Conservation (phyloP, 2,329 filamentous ascomycete genomes). For the Cladosporium sp. region DNA sequence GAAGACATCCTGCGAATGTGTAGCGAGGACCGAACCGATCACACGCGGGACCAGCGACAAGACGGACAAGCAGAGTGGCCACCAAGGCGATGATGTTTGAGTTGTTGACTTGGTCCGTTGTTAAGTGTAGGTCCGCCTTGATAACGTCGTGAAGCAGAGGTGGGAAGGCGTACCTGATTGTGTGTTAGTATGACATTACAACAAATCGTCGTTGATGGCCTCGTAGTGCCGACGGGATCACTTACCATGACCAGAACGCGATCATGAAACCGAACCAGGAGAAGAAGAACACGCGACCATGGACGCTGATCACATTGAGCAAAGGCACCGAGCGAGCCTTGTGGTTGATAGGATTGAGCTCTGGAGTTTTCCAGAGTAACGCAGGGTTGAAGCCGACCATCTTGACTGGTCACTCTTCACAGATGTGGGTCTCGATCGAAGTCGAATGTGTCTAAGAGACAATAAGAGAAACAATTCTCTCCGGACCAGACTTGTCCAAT, state of each 20-base stretch:
- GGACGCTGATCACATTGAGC: slow-evolving; percentile 71
- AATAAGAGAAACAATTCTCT: neutral
- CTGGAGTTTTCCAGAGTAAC: slow-evolving; percentile 52
- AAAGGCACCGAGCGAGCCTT: slow-evolving; percentile 78
- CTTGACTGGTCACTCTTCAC: neutral
- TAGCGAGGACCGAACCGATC: slow-evolving; percentile 76
- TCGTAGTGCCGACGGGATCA: neutral
- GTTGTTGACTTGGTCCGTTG: slow-evolving; percentile 69
- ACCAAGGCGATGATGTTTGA: slow-evolving; percentile 83
- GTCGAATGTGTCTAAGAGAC: no score
- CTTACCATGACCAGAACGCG: slow-evolving; percentile 75
- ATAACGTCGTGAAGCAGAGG: slow-evolving; percentile 77
- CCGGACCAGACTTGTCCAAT: neutral
- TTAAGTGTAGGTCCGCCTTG: slow-evolving; percentile 70
- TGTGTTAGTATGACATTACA: neutral
- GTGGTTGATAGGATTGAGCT: slow-evolving; percentile 76
- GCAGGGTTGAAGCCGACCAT: slow-evolving; percentile 18
- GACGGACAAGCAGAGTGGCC: slow-evolving; percentile 70
- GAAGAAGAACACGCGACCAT: slow-evolving; percentile 88
- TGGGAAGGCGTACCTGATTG: slow-evolving; percentile 74
- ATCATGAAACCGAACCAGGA: slow-evolving; percentile 83
- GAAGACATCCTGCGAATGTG: slow-evolving; percentile 73
- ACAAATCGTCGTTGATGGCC: neutral
- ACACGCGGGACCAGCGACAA: slow-evolving; percentile 77
- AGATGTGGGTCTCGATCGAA: neutral